These are phyloP conservation scores for Pythium phragmiticola DNA, from an alignment of 352 stramenopile genomes.

Conservation along the genomic window DNA sequence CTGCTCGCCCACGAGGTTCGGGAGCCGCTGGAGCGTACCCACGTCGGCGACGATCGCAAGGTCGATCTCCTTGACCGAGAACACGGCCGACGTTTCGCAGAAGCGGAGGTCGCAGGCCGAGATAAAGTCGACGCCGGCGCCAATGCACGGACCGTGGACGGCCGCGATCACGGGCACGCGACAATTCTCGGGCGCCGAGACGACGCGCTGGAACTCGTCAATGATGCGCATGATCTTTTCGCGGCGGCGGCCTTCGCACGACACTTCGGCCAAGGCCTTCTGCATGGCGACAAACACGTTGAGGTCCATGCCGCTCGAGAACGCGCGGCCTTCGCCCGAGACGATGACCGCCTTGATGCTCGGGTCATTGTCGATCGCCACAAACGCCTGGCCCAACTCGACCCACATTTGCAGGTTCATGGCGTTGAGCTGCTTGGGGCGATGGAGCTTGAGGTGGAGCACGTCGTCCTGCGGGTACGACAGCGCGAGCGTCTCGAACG, in stretches of 20 bases:
- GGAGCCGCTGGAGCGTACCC: constrained; percentile 84
- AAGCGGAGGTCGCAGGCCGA: constrained; percentile 86
- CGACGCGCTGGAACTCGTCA: constrained; percentile 76
- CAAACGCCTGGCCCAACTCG: constrained; percentile 70
- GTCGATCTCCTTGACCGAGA: constrained; percentile 88
- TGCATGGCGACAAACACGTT: constrained; percentile 82
- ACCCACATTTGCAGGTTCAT: constrained; percentile 92
- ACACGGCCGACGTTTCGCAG: constrained; percentile 75
- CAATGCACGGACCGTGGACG: constrained; percentile 81
- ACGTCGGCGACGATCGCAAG: constrained; percentile 89
- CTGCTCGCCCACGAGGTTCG: constrained; percentile 83
- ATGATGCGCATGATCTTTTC: constrained; percentile 82
- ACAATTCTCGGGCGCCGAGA: constrained; percentile 83
- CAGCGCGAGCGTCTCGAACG: constrained; percentile 63
- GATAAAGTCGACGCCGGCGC: constrained; percentile 86
- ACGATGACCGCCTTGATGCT: constrained; percentile 77
- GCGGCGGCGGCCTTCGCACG: constrained; percentile 79
- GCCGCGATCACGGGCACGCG: constrained; percentile 84
- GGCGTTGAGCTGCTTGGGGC: constrained; percentile 81
- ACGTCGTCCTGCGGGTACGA: constrained; percentile 45
- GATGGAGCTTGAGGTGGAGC: constrained; percentile 77
- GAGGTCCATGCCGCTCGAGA: constrained; percentile 90
- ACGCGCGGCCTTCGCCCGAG: constrained; percentile 72
- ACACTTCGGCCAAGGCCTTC: constrained; percentile 49
- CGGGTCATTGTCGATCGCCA: constrained; percentile 58